These are phyloP conservation scores for Aspergillus conjunctus DNA, from an alignment of 495 filamentous ascomycete species.

Conservation along the genomic window DNA sequence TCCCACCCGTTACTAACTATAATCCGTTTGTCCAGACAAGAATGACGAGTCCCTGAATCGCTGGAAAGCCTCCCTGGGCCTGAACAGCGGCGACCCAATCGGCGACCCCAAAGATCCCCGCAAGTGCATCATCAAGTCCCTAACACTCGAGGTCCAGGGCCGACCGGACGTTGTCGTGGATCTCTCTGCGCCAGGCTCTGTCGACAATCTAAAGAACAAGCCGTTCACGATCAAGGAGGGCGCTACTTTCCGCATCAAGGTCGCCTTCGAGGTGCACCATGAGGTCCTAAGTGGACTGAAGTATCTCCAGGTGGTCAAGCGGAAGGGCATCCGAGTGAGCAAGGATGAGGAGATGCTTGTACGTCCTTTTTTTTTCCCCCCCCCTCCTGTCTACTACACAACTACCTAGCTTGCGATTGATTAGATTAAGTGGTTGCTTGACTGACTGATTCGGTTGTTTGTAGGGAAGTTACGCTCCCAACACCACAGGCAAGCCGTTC, in stretches of 20 bases:
- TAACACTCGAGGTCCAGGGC: conserved; percentile 78
- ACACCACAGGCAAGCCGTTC: conserved; percentile 75
- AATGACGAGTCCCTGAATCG: conserved; percentile 92
- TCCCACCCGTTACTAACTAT: conserved; percentile 14
- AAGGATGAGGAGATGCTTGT: conserved; percentile 98
- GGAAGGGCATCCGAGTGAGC: conserved; percentile 77
- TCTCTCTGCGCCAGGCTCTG: conserved; percentile 62
- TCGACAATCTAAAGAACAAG: conserved; percentile 73
- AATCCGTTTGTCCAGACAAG: conserved; percentile 43
- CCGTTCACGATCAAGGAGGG: conserved; percentile 98
- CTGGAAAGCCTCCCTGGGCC: conserved; percentile 94
- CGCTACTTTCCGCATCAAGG: conserved; percentile 87
- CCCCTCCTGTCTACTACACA: not conserved
- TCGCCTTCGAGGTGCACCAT: conserved; percentile 90
- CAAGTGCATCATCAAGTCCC: conserved; percentile 85
- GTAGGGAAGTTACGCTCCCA: conserved; percentile 86
- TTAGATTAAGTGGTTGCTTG: not conserved
- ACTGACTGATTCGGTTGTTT: not conserved
- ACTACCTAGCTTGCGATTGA: not conserved
- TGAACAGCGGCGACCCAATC: conserved; percentile 65
- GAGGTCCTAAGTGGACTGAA: conserved; percentile 92
- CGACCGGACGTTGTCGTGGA: conserved; percentile 85
- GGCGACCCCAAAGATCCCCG: conserved; percentile 74
- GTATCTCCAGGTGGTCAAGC: conserved; percentile 90
- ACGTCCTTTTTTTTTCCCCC: conserved; percentile 33